Evolutionary conservation across 2,329 filamentous ascomycete genomes (phyloP), one percentile per base, ranked within the genome.

Genomic region (Verticillium longisporum): DNA sequence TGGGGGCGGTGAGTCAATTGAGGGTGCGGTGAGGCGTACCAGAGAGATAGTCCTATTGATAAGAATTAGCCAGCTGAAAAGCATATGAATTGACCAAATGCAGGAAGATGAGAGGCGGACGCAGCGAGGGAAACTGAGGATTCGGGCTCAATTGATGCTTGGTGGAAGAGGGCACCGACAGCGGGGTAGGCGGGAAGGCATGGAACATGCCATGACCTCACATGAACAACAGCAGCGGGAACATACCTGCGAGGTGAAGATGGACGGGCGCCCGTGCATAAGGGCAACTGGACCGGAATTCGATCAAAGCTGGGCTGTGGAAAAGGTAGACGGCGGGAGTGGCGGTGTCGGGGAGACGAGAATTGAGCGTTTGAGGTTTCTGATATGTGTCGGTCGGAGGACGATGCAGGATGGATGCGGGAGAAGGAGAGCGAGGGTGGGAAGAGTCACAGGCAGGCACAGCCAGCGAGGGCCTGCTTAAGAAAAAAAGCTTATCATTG

Each of bases 161-260:
- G 36, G 54, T 56, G 61, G 56, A 59, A 55, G 56, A 62, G 36
- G 56, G 34, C 60, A 59, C 61, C 60, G 61, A 32, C 53, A 7
- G 61, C 61, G 58, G 62, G 62, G 62, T 61, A 31, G 58, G 50
- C 9, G 26, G 11, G 55, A 6, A 10, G 34, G 11, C 34, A 37
- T 11, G 26, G 15, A 56, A 14, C 45, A 50, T 50, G 45, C 45
- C 32, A 37, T 56, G 55, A 56, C 55, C 45, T 50, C 45, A 50
- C 45, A 50, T 33, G 2, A 5, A 26, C 3, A 33, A 33, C 13
- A 34, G 15, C 54, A 4, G 32, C 26, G 32, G 54, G 57, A 57
- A 76, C 82, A 65, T 88, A 91, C 89, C 87, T 93, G 90, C 79
- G 89, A 93, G 80, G 90, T 93, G 83, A 92, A 93, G 77, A 88